Evolutionary conservation across 169 alveolate genomes (phyloP), one percentile per base, ranked within the genome.

Genomic region (Plasmodium gaboni): DNA sequence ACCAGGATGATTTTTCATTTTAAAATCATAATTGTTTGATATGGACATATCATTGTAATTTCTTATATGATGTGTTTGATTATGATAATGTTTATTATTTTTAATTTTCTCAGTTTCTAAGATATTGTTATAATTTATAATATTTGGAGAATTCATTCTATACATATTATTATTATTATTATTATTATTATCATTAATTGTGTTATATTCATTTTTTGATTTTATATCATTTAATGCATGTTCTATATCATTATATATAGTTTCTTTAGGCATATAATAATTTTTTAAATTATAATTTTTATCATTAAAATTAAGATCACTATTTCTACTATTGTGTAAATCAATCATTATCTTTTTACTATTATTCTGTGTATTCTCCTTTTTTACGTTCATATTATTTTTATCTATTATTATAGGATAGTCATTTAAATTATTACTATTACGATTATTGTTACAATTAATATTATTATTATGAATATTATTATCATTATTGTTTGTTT

Each of bases 361-460:
- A 59, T 72, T 55, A 12, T 72, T 61, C 24, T 19, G 7, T 32
- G 44, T 4, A 32, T 32, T 32, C 9, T 72, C 85, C 15, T 53
- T 72, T 60, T 72, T 72, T 61, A 55, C 32, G 32, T 32, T 42
- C 4, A 71, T 9, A n/a, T 38, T 38, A 38, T 61, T 60, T 60
- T 72, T 72, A 3, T 26, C 12, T 5, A 72, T 28, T 19, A 2
- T 55, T 68, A 53, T 15, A 22, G 85, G 1, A 19, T 28, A 44
- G 22, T 72, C 48, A 32, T 38, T 28, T 28, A n/a, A 28, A n/a
- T 32, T 22, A 12, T 13, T 32, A 28, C 55, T 28, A n/a, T 5
- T 28, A 38, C n/a, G 3, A 5, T 12, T 65, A 28, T 13, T 28
- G 12, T n/a, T 65, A 28, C 4, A 7, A n/a, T 22, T 65, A 8